Evolutionary conservation across 148 eudicot species (phyloP).

Genomic region (Chenopodium berlandieri): DNA sequence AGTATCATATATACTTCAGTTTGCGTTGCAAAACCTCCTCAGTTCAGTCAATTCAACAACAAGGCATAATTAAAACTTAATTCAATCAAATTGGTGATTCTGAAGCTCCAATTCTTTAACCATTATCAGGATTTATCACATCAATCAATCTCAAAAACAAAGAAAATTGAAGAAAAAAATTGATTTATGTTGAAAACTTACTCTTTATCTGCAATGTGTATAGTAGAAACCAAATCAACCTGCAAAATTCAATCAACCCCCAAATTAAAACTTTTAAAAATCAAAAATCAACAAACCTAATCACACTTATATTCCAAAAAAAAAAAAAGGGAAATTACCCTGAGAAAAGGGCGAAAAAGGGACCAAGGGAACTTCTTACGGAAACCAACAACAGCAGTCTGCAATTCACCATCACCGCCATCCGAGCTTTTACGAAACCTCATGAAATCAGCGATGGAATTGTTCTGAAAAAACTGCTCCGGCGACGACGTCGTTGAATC

Average conservation of each 20-base stretch:
- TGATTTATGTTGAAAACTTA: slow-evolving; percentile 28
- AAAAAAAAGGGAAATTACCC: slow-evolving; percentile 32
- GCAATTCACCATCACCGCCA: slow-evolving; percentile 48
- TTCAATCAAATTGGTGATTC: background rate
- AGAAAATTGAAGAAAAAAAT: background rate
- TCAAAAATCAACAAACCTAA: too few species aligned
- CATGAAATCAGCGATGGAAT: slow-evolving; percentile 86
- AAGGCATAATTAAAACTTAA: background rate
- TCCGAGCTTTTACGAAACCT: slow-evolving; percentile 53
- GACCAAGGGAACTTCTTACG: slow-evolving; percentile 97
- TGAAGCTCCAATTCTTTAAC: background rate
- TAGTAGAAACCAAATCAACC: slow-evolving; percentile 98
- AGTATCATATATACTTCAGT: too few species aligned
- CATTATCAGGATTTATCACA: too few species aligned
- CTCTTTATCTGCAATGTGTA: slow-evolving; percentile 96
- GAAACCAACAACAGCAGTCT: slow-evolving; percentile 84
- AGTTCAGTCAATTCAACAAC: background rate
- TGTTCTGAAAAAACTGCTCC: slow-evolving; percentile 50
- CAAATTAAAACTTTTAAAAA: background rate
- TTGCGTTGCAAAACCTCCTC: background rate
- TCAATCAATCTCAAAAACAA: background rate
- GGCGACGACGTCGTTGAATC: slow-evolving; percentile 37
- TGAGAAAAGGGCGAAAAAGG: slow-evolving; percentile 74
- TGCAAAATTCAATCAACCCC: slow-evolving; percentile 25
- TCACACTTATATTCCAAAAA: background rate